These are phyloP conservation scores for Pisolithus thermaeus DNA, from an alignment of 1,284 basidiomycete genomes.

Conservation along the genomic window DNA sequence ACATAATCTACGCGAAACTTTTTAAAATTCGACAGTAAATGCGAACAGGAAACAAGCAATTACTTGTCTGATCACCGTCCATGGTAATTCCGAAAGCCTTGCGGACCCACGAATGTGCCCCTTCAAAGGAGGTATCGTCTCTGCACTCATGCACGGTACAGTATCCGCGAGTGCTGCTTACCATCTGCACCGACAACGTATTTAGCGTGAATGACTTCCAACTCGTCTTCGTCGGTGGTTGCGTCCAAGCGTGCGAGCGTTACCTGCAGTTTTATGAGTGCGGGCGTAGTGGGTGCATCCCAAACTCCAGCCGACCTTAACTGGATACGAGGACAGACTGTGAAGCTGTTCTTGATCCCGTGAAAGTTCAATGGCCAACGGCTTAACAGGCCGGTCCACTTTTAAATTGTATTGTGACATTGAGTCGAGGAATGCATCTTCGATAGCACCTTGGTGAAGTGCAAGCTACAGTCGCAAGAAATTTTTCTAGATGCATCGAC, in stretches of 20 bases:
- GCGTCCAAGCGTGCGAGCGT: constrained; percentile 28
- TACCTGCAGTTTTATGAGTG: constrained; percentile 22
- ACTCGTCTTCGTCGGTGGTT: constrained; percentile 23
- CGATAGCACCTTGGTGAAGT: constrained; percentile 34
- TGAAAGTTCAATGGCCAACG: constrained; percentile 30
- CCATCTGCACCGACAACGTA: constrained; percentile 55
- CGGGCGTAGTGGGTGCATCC: constrained; percentile 1
- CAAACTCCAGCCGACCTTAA: constrained; percentile 19
- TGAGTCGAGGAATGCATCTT: constrained; percentile 30
- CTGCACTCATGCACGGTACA: not conserved
- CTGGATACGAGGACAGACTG: constrained; percentile 29
- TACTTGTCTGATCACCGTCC: constrained; percentile 54
- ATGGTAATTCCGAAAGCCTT: constrained; percentile 45
- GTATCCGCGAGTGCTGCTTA: constrained; percentile 5
- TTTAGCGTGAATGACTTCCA: constrained; percentile 47
- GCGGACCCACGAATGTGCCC: constrained; percentile 59
- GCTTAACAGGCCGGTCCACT: constrained; percentile 31
- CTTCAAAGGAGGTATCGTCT: constrained; percentile 16
- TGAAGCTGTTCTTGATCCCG: constrained; percentile 23
- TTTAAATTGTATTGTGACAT: constrained; percentile 22
- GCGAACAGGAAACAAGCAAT: not conserved
- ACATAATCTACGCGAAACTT: constrained; percentile 36
- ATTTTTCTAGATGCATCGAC: too few species aligned
- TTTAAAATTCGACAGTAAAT: not conserved
- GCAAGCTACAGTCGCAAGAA: constrained; percentile 16